phyloP scores from a whole-genome alignment of 805 yeast genomes.

The Priceomyces medius region DNA sequence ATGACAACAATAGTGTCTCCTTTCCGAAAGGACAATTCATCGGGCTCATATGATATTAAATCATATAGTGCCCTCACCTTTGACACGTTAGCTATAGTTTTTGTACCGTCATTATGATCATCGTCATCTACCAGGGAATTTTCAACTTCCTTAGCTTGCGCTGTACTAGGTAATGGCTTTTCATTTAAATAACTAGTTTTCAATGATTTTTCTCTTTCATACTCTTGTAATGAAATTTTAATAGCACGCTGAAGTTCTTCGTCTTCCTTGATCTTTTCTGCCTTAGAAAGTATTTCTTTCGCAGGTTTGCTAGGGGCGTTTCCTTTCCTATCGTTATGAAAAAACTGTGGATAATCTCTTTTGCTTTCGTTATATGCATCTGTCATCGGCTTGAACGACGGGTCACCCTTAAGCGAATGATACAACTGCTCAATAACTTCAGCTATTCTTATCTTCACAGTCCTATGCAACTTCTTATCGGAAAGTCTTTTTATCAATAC shows the following conservation, averaged over 20 bases:
- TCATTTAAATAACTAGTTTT: conserved; percentile 23
- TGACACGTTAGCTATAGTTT: conserved; percentile 47
- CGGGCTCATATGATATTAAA: conserved; percentile 72
- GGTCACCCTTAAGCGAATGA: conserved; percentile 66
- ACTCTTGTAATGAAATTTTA: conserved; percentile 68
- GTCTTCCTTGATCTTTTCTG: conserved; percentile 63
- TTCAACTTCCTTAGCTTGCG: not conserved
- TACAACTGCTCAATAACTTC: conserved; percentile 69
- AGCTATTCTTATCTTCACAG: conserved; percentile 63
- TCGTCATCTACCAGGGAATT: not conserved
- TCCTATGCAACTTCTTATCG: conserved; percentile 58
- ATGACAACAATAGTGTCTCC: conserved; percentile 88
- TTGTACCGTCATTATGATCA: conserved; percentile 21
- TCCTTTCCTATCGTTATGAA: conserved; percentile 9
- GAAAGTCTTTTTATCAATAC: conserved; percentile 42
- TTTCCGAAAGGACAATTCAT: conserved; percentile 80
- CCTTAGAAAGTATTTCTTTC: conserved; percentile 46
- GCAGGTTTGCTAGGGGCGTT: conserved; percentile 56
- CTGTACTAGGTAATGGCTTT: conserved; percentile 39
- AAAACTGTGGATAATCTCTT: conserved; percentile 34
- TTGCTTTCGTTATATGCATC: conserved; percentile 56
- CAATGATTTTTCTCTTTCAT: conserved; percentile 38
- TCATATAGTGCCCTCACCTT: conserved; percentile 87
- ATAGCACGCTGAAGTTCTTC: conserved; percentile 76
- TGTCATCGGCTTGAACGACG: conserved; percentile 68